phyloP scores from a whole-genome alignment of 306 rosid genomes.

The Vigna nakashimae region DNA sequence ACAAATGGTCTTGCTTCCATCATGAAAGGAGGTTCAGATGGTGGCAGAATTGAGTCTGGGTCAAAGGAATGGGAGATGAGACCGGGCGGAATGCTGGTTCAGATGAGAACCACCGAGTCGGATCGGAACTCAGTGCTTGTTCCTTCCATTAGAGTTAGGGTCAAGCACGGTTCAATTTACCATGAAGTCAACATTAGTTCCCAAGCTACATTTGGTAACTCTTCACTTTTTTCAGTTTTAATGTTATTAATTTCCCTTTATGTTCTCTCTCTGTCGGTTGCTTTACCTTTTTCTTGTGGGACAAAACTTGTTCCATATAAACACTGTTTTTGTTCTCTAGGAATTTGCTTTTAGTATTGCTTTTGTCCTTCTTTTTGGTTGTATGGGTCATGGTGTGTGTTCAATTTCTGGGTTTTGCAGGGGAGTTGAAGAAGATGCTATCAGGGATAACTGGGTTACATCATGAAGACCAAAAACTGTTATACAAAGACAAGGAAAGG shows the following conservation, averaged over 20 bases:
- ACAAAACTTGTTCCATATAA: not conserved
- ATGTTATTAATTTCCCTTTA: conserved; percentile 9
- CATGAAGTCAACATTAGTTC: conserved; percentile 85
- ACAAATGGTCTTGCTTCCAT: conserved; percentile 52
- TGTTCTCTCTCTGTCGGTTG: not conserved
- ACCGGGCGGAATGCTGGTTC: conserved; percentile 99
- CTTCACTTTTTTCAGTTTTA: not conserved
- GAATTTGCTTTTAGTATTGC: not conserved
- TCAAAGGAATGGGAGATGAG: conserved; percentile 86
- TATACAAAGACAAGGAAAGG: conserved; percentile 87
- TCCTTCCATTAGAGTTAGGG: conserved; percentile 78
- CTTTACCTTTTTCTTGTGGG: not conserved
- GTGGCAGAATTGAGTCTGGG: conserved; percentile 55
- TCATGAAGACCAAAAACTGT: conserved; percentile 89
- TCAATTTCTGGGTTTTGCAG: conserved; percentile 44
- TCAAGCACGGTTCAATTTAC: conserved; percentile 78
- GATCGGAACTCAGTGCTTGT: conserved; percentile 69
- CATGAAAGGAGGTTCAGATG: conserved; percentile 44
- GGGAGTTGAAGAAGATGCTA: conserved; percentile 92
- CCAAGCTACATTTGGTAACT: conserved; percentile 85
- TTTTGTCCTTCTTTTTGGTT: not conserved
- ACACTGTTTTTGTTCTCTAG: too few relatives aligned
- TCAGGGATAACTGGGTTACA: conserved; percentile 87
- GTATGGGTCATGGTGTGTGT: not conserved
- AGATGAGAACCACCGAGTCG: conserved; percentile 65